Evolutionary conservation across 2,329 filamentous ascomycete genomes (phyloP), one percentile per base, ranked within the genome.

Genomic region (Calonectria leucothoes): DNA sequence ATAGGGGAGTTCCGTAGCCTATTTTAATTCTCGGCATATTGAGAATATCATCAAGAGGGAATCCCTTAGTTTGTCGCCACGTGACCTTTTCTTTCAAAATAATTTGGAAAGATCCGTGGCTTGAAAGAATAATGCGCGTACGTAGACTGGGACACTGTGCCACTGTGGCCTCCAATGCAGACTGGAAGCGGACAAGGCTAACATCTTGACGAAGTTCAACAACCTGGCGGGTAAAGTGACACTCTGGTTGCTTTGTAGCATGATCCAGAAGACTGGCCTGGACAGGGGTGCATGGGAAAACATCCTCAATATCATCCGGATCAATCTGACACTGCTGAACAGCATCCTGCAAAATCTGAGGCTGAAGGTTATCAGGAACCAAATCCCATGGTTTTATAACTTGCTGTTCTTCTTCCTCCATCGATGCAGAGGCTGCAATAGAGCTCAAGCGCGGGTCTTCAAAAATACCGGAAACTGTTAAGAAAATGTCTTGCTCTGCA

Each of bases 401-500:
- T 12, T 29, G 25, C 23, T 17, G 57, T 6, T 45, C 11, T 8
- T 63, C 35, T 10, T 63, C 35, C 6, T 29, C 35, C 23, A 12
- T 33, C 14, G 31, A 27, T 27, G 17, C 57, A 39, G 33, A 39
- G 17, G 35, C 33, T 20, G 57, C 57, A 29, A 63, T 42, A 6
- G 27, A 23, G 20, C 33, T 51, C 15, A 66, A 12, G 15, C 64
- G 64, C 10, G 63, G 52, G 25, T 69, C 45, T 15, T 61, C 27
- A 17, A 74, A 66, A 4, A 74, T 51, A 29, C 57, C 42, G 20
- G 49, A 61, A 2, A 67, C 69, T 15, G 67, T 51, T 6, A 73
- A 20, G 6, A 20, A 17, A 25, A 70, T 52, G 2, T 63, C 51
- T 11, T 25, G n/a, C 14, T 64, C n/a, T 8, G 68, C 51, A 15